Evolutionary conservation across 2,329 filamentous ascomycete species (phyloP).

Genomic region (Beauveria australis): DNA sequence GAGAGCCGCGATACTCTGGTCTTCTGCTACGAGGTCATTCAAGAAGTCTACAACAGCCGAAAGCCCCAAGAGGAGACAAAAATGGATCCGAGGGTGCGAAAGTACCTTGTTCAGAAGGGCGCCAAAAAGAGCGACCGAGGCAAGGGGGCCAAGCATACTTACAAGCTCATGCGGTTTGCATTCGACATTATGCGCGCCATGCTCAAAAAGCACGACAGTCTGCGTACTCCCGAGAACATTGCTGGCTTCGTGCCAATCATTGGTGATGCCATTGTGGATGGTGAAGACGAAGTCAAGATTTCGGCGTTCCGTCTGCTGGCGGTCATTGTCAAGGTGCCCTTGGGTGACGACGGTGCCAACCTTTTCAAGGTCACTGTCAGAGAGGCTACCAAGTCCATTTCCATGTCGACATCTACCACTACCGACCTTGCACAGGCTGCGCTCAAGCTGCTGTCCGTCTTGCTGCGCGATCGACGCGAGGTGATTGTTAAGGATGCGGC

Average conservation of each 20-base stretch:
- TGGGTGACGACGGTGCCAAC: conserved; percentile 59
- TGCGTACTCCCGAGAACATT: conserved; percentile 73
- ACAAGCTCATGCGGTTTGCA: conserved; percentile 83
- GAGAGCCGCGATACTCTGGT: conserved; percentile 76
- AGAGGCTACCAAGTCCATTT: conserved; percentile 76
- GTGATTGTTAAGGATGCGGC: conserved; percentile 72
- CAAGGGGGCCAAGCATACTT: conserved; percentile 67
- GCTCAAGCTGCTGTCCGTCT: conserved; percentile 76
- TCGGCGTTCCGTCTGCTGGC: conserved; percentile 79
- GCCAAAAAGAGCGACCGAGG: conserved; percentile 67
- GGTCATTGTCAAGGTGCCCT: conserved; percentile 75
- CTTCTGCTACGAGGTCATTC: conserved; percentile 91
- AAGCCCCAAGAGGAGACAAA: conserved; percentile 43
- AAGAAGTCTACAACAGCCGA: conserved; percentile 67
- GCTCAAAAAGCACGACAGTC: conserved; percentile 74
- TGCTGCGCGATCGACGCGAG: conserved; percentile 72
- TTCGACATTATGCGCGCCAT: conserved; percentile 79
- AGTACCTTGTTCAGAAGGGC: conserved; percentile 74
- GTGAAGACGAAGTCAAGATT: conserved; percentile 88
- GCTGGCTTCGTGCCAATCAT: conserved; percentile 81
- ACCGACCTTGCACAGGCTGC: conserved; percentile 81
- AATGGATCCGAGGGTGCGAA: conserved; percentile 54
- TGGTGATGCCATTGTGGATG: conserved; percentile 74
- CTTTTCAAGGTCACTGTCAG: conserved; percentile 70
- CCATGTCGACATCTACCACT: conserved; percentile 66